These are phyloP conservation scores for Lycium ferocissimum DNA, from an alignment of 257 asterid species.

Conservation along the genomic window DNA sequence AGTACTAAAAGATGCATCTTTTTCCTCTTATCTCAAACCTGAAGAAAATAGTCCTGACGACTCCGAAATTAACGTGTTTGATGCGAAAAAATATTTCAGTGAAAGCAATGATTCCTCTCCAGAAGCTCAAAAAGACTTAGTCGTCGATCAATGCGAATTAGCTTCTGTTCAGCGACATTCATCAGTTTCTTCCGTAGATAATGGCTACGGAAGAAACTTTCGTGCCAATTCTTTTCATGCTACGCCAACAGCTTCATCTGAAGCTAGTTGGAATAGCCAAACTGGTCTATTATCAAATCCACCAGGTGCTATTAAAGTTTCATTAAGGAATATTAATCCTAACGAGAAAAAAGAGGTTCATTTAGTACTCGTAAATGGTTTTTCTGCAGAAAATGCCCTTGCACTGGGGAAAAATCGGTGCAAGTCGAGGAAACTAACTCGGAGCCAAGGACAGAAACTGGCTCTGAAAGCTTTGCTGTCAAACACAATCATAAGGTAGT, in stretches of 20 bases:
- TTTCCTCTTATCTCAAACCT: constrained; percentile 58
- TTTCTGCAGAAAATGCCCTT: constrained; percentile 73
- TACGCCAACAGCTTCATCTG: constrained; percentile 90
- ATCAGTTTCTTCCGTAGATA: constrained; percentile 59
- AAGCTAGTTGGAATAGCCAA: constrained; percentile 94
- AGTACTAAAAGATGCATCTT: constrained; percentile 51
- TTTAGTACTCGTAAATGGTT: constrained; percentile 48
- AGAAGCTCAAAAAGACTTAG: constrained; percentile 25
- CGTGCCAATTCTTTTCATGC: constrained; percentile 63
- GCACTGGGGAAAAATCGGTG: constrained; percentile 70
- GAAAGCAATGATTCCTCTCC: constrained; percentile 44
- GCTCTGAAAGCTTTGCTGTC: constrained; percentile 13
- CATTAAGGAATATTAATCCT: constrained; percentile 42
- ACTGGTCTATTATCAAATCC: constrained; percentile 70
- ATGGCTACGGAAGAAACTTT: constrained; percentile 53
- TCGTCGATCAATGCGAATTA: background rate
- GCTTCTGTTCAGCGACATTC: constrained; percentile 32
- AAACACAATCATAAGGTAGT: constrained; percentile 26
- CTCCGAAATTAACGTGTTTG: constrained; percentile 78
- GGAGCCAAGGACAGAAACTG: constrained; percentile 23
- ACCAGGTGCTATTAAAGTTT: constrained; percentile 55
- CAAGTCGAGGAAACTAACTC: constrained; percentile 54
- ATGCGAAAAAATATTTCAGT: constrained; percentile 84
- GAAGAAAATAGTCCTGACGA: constrained; percentile 46
- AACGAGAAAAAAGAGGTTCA: constrained; percentile 39